These are phyloP conservation scores for Mentha longifolia DNA, from an alignment of 257 asterid genomes.

Conservation along the genomic window DNA sequence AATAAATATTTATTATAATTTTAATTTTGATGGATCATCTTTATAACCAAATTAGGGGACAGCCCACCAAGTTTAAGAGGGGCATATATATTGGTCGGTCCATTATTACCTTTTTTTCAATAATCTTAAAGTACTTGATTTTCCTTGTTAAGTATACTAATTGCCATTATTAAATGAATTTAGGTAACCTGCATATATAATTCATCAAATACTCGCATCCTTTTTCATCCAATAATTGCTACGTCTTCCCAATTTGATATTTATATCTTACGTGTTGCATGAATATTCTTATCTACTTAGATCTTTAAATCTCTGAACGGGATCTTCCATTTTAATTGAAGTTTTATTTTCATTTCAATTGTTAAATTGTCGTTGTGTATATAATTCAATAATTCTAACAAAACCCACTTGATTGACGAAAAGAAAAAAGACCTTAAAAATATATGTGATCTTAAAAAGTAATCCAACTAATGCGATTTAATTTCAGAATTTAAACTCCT, in stretches of 20 bases:
- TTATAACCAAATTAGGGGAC: conserved; percentile 37
- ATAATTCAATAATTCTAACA: too few species aligned
- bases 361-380: background rate
- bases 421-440: too few species aligned
- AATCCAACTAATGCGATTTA: background rate
- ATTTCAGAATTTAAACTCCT: background rate
- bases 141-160: conserved; percentile 19
- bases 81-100: conserved; percentile 15
- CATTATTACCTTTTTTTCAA: conserved; percentile 16
- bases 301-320: background rate
- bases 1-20: background rate
- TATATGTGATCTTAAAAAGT: background rate
- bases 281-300: too few species aligned
- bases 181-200: background rate
- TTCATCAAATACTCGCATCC: background rate
- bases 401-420: too few species aligned
- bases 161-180: conserved; percentile 6
- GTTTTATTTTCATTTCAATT: too few species aligned
- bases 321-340: background rate
- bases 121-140: background rate
- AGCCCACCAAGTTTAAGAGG: conserved; percentile 37
- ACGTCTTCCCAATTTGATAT: background rate
- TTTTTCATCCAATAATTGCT: background rate
- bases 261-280: background rate
- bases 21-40: conserved; percentile 28